These are phyloP conservation scores for Larix sibirica DNA, from an alignment of 83 land plant genomes.

Conservation along the genomic window DNA sequence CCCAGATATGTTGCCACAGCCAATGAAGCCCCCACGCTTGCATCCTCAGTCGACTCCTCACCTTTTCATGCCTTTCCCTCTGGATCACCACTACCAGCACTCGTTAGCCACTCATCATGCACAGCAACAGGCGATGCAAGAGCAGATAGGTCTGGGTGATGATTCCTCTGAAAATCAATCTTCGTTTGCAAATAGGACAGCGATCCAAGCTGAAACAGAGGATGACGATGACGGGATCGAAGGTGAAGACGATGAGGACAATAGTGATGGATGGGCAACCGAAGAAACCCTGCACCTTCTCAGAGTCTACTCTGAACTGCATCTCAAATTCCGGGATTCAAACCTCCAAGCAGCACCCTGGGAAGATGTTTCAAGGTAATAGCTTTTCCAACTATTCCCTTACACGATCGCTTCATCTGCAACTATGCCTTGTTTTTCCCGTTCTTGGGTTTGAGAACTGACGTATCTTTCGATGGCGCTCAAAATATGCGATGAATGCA, in stretches of 20 bases:
- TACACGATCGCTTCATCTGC: neutral
- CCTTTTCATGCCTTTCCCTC: neutral
- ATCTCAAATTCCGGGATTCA: conserved; percentile 3
- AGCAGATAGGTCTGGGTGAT: neutral
- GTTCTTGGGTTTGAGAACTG: neutral
- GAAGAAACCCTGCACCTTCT: neutral
- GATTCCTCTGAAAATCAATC: conserved; percentile 3
- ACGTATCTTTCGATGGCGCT: neutral
- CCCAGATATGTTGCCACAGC: neutral
- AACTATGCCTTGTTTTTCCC: neutral
- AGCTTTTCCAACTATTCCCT: neutral
- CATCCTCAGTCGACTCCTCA: neutral
- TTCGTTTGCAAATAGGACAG: neutral
- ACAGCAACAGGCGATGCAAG: neutral
- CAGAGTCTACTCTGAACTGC: neutral
- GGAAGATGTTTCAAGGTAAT: conserved; percentile 9
- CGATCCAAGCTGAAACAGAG: neutral
- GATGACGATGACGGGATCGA: neutral
- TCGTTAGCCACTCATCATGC: neutral
- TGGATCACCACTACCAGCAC: neutral
- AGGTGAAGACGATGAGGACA: neutral
- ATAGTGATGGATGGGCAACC: neutral
- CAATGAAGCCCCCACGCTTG: neutral
- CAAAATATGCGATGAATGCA: neutral
- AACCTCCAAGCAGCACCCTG: neutral